Evolutionary conservation across 1,284 basidiomycete genomes (phyloP).

Genomic region (Ceratobasidium sp.): DNA sequence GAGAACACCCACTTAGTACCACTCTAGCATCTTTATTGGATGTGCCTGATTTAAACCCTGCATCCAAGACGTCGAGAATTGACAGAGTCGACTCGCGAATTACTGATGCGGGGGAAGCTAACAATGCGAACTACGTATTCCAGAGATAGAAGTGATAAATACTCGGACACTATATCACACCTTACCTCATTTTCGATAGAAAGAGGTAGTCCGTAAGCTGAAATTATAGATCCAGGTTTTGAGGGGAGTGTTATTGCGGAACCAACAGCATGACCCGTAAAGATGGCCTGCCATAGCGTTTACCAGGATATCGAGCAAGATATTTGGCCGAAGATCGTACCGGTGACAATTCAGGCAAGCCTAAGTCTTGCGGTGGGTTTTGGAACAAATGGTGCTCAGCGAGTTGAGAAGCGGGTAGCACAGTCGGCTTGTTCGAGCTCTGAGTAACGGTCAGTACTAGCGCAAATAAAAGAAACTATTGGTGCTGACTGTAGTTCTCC

Average conservation of each 20-base stretch:
- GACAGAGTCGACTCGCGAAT: slow-evolving; percentile 68
- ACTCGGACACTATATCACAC: neutral
- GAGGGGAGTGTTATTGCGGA: slow-evolving; percentile 13
- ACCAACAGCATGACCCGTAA: neutral
- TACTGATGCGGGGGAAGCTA: slow-evolving; percentile 69
- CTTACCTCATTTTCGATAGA: slow-evolving; percentile 23
- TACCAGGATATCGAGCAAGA: neutral
- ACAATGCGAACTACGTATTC: slow-evolving; percentile 63
- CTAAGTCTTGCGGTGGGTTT: slow-evolving; percentile 1
- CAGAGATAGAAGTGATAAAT: neutral
- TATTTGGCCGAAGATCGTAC: neutral
- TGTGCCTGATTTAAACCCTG: slow-evolving; percentile 50
- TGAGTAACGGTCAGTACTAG: neutral
- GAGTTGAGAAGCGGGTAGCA: slow-evolving; percentile 8
- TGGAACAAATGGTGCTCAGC: slow-evolving; percentile 15
- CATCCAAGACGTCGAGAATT: slow-evolving; percentile 59
- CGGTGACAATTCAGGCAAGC: slow-evolving; percentile 1
- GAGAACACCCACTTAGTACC: slow-evolving; percentile 63
- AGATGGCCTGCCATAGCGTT: neutral
- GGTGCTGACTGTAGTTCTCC: slow-evolving; percentile 2
- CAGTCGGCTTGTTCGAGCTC: neutral
- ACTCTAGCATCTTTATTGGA: slow-evolving; percentile 60
- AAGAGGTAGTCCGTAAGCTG: slow-evolving; percentile 21
- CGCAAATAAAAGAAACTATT: neutral
- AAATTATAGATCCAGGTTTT: neutral